Percentiles rank a stretch among this genome's conserved stretches.
Evolutionary conservation across 2,329 filamentous ascomycete genomes (phyloP).

Genomic region (Cadophora sp.): DNA sequence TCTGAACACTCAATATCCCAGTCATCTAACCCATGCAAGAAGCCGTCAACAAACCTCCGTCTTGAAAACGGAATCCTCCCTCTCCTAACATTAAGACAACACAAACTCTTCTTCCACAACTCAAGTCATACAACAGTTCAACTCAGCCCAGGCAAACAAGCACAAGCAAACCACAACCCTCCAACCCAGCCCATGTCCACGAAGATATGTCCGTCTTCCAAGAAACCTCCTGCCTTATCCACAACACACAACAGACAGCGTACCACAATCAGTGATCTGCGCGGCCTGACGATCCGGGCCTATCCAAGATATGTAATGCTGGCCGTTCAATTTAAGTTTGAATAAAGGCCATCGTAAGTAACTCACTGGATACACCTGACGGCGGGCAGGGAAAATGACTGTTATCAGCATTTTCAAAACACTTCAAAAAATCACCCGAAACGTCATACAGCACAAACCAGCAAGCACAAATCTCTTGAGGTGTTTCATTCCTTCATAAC

Average conservation of each 20-base stretch:
- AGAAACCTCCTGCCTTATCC: not conserved
- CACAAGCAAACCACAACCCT: not conserved
- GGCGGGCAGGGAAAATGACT: no score
- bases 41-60: not conserved
- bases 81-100: not conserved
- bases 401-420: not conserved
- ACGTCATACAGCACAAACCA: not conserved
- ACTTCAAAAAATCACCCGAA: not conserved
- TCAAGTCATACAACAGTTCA: not conserved
- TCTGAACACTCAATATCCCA: not conserved
- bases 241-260: no score
- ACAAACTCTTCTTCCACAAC: not conserved
- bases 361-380: no score
- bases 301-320: no score
- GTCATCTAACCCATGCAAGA: slow-evolving; percentile 1
- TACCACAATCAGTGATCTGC: slow-evolving; percentile 7
- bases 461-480: not conserved
- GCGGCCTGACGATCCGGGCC: not conserved
- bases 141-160: not conserved
- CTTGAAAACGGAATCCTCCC: not conserved
- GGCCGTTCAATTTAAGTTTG: not conserved
- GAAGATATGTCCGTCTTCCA: slow-evolving; percentile 1
- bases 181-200: not conserved
- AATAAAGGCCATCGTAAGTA: not conserved
- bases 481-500: not conserved